Conservation (phyloP, 805 yeast genomes). For the Tanozyma kutaoensis region DNA sequence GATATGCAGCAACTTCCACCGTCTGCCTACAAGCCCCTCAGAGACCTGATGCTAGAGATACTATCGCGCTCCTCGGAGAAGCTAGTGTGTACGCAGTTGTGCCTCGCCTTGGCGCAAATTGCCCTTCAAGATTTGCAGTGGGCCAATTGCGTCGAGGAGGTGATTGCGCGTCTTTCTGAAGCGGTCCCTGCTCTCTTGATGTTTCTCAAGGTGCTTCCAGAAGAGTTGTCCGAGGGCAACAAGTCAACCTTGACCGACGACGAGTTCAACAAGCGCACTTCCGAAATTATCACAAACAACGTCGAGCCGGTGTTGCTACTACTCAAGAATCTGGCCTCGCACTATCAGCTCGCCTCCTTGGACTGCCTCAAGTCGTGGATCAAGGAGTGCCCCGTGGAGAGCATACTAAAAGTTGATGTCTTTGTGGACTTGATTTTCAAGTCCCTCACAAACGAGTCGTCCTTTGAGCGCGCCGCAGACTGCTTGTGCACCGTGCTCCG, state of each 20-base stretch:
- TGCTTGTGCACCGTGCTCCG: slow-evolving; percentile 70
- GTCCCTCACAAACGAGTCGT: slow-evolving; percentile 42
- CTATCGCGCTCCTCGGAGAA: slow-evolving; percentile 28
- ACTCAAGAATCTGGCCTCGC: slow-evolving; percentile 33
- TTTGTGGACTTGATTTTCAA: slow-evolving; percentile 58
- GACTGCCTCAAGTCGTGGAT: slow-evolving; percentile 87
- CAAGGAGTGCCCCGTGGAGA: slow-evolving; percentile 64
- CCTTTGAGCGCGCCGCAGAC: slow-evolving; percentile 78
- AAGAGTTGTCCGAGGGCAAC: slow-evolving; percentile 70
- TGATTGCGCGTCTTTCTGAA: slow-evolving; percentile 38
- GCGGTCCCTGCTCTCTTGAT: too few relatives aligned
- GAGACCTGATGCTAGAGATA: slow-evolving; percentile 50
- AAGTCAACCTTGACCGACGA: slow-evolving; percentile 71
- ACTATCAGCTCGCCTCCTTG: slow-evolving; percentile 31
- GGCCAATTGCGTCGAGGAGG: slow-evolving; percentile 58
- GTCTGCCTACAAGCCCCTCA: slow-evolving; percentile 40
- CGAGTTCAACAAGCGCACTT: slow-evolving; percentile 56
- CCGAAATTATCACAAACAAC: slow-evolving; percentile 49
- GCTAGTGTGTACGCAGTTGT: slow-evolving; percentile 70
- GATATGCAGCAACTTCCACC: slow-evolving; percentile 64
- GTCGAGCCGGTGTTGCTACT: slow-evolving; percentile 56
- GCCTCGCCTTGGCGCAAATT: slow-evolving; percentile 69
- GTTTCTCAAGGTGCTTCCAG: slow-evolving; percentile 80
- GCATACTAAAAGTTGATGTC: slow-evolving; percentile 49
- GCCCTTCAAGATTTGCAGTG: slow-evolving; percentile 68